Evolutionary conservation across 176 grass and related monocot species (phyloP), one percentile per base, ranked within the genome.

Genomic region (Avena eriantha): DNA sequence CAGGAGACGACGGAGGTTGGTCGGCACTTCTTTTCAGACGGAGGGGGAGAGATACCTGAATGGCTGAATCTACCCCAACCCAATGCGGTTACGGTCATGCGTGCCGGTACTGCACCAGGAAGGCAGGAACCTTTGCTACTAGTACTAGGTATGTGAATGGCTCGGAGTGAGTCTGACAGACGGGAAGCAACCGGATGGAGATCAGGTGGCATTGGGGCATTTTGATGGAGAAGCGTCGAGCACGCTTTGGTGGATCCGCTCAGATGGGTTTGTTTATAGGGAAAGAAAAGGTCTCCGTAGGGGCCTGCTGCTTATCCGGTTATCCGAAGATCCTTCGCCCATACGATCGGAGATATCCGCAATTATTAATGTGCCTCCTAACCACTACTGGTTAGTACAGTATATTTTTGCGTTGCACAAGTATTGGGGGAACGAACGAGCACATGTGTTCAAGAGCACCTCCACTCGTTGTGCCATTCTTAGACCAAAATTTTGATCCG

Each of bases 221-320:
- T 6, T 1, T 57, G 35, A 14, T 74, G 69, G 16, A 33, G 82
- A 48, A 48, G 9, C 13, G 43, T 29, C 48, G 7, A 13, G 21
- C 49, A 41, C 6, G 41, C 21, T 78, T 77, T 47, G 10, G 60
- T 35, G 80, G 80, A 82, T 83, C 74, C 51, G 29, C 64, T 51
- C 74, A 31, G 66, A 33, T 26, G 43, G 72, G 51, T 61, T 22
- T 77, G 41, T 86, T 55, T 33, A 48, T 33, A 48, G 55, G 71
- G 39, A 60, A 60, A 77, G 39, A 69, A 50, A 39, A 39, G 36
- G 31, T 16, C 63, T 51, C 12, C 31, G 61, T 82, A 41, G 10
- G 16, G 11, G 51, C 61, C 36, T 39, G 36, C 26, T 3, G 49
- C 71, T 90, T 86, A 90, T 90, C 78, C 29, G 17, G 11, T 77